Evolutionary conservation across 1,139 yeast species (phyloP), one percentile per base, ranked within the genome.

Genomic region (Entelexis paramagnoliae): DNA sequence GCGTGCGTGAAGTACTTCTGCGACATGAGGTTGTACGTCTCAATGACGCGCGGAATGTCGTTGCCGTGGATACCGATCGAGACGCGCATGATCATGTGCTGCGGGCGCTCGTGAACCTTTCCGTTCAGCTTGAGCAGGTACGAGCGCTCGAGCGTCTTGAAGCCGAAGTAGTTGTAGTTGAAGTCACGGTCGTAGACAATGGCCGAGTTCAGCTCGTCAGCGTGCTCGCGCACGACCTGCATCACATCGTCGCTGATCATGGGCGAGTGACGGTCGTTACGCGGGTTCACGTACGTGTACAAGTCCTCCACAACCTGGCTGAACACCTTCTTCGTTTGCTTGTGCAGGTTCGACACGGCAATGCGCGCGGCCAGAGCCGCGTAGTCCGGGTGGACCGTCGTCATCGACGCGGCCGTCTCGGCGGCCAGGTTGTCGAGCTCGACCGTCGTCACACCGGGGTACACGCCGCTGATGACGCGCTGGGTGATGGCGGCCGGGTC

Each of bases 341-440:
- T 88, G 73, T 89, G 96, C 66, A 89, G 75, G 68, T 87, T 86
- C 44, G 94, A 82, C 48, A 89, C 84, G 35, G 95, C 96, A 57
- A 91, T 81, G 70, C 98, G 81, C 32, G 97, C 97, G 49, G 96
- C 98, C 61, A 91, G 76, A 43, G 80, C 80, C 46, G 96, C 95
- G 63, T 91, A 89, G 70, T 91, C 97, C 22, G 97, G 97, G 68
- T 91, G 98, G 55, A 83, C 79, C 19, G 97, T 91, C 57, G 96
- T 86, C 95, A 89, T 83, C 64, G 85, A 83, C 42, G 97, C 97
- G 53, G 96, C 93, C 39, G 97, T 88, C 71, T 91, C 98, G 41
- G 96, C 96, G 48, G 96, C 95, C 53, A 91, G 76, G 70, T 91
- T 88, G 62, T 85, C 91, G 59, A 89, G 77, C 68, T 88, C 97